phyloP scores from a whole-genome alignment of 75 land plant genomes.

The Selaginella tamariscina region DNA sequence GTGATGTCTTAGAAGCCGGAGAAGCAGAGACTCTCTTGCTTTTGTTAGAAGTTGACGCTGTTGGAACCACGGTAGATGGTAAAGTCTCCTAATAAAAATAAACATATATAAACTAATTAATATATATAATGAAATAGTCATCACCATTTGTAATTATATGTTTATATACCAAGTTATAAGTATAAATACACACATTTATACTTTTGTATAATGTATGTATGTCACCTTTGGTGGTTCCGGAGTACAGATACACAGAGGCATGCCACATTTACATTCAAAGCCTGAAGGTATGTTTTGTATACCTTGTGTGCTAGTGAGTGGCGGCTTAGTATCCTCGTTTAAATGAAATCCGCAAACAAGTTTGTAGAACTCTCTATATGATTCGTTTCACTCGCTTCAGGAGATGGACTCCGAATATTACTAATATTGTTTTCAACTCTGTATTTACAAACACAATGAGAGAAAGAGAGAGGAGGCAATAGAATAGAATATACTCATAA shows the following conservation, averaged over 20 bases:
- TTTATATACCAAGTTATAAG: too few species aligned
- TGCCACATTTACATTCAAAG: slow-evolving; percentile 76
- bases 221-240: slow-evolving; percentile 30
- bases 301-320: not conserved
- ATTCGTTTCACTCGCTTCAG: too few species aligned
- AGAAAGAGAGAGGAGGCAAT: too few species aligned
- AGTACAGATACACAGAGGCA: slow-evolving; percentile 93
- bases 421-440: too few species aligned
- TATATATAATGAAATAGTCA: too few species aligned
- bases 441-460: too few species aligned
- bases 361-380: too few species aligned
- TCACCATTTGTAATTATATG: too few species aligned
- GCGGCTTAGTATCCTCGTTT: not conserved
- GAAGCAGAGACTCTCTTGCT: slow-evolving; percentile 14
- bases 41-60: not conserved
- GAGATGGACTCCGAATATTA: too few species aligned
- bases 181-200: too few species aligned
- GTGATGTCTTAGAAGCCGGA: not conserved
- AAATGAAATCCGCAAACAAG: not conserved
- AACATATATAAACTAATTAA: not conserved
- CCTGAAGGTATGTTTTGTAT: not conserved
- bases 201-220: too few species aligned
- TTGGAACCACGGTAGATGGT: slow-evolving; percentile 14
- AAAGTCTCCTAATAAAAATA: slow-evolving; percentile 10
- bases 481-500: too few species aligned